Evolutionary conservation across 352 stramenopile species (phyloP).

Genomic region (Pythium scleroteichum): DNA sequence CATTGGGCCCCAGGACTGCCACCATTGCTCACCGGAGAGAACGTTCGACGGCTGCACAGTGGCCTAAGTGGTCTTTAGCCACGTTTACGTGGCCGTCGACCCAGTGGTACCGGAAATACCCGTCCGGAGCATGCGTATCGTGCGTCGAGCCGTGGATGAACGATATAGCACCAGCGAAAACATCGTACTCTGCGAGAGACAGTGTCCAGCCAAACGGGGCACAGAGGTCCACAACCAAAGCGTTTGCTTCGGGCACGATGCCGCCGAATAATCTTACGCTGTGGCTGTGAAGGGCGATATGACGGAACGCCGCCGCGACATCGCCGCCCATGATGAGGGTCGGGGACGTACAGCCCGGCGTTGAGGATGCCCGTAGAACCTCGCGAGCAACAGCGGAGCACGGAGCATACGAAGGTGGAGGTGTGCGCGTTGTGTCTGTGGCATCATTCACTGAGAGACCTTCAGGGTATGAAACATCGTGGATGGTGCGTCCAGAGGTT

Average conservation of each 20-base stretch:
- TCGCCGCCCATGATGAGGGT: conserved; percentile 9
- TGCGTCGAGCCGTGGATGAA: conserved; percentile 9
- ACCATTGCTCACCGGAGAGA: conserved; percentile 22
- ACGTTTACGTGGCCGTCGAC: conserved; percentile 33
- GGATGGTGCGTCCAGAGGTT: conserved; percentile 8
- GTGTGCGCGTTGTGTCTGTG: conserved; percentile 5
- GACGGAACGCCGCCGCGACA: conserved; percentile 16
- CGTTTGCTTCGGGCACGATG: neutral
- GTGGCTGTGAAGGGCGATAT: conserved; percentile 20
- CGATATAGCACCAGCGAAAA: conserved; percentile 23
- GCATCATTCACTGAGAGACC: conserved; percentile 15
- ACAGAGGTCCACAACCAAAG: conserved; percentile 23
- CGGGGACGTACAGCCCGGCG: neutral
- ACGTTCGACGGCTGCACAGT: conserved; percentile 2
- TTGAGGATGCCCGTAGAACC: neutral
- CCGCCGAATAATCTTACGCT: conserved; percentile 12
- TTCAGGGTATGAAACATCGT: conserved; percentile 23
- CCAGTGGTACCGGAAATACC: conserved; percentile 24
- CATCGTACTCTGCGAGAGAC: conserved; percentile 12
- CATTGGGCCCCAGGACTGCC: neutral
- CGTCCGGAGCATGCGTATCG: neutral
- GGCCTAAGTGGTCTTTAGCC: neutral
- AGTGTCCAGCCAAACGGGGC: conserved; percentile 21
- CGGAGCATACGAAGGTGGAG: conserved; percentile 1
- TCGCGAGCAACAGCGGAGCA: conserved; percentile 8